Evolutionary conservation across 2,329 filamentous ascomycete species (phyloP).

Genomic region (Dactylonectria macrodidyma): DNA sequence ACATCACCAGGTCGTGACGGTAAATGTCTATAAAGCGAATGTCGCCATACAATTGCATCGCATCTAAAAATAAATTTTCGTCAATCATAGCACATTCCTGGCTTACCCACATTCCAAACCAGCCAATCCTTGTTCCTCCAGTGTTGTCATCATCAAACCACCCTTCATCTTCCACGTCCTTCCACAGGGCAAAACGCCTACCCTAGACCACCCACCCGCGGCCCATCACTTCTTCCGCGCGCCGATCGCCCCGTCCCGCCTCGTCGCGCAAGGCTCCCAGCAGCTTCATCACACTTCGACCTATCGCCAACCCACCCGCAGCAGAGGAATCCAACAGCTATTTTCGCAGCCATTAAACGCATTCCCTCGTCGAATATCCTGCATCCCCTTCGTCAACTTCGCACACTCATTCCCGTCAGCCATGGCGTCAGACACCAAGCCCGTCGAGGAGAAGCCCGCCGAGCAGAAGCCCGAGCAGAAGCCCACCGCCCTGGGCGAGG

Average conservation of each 20-base stretch:
- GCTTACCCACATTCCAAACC: not conserved
- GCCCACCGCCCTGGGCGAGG: slow-evolving; percentile 85
- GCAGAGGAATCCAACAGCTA: not conserved
- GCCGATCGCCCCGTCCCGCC: slow-evolving; percentile 25
- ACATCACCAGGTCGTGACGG: no score
- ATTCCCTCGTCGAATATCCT: not conserved
- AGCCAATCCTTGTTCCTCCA: not conserved
- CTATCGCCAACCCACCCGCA: not conserved
- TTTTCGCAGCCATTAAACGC: not conserved
- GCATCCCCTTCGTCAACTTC: no score
- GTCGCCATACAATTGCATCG: no score
- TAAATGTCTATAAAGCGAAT: no score
- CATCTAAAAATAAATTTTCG: not conserved
- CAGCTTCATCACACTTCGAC: not conserved
- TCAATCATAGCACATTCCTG: not conserved
- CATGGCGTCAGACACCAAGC: slow-evolving; percentile 48
- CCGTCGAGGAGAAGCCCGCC: slow-evolving; percentile 44
- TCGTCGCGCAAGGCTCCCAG: slow-evolving; percentile 36
- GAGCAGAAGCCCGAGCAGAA: slow-evolving; percentile 48
- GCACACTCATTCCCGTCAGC: not conserved
- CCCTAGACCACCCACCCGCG: slow-evolving; percentile 25
- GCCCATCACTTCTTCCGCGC: slow-evolving; percentile 35
- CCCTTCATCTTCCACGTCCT: not conserved
- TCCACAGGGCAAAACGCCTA: slow-evolving; percentile 2
- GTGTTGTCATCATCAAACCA: not conserved